Percentiles rank a stretch among this genome's conserved stretches.
phyloP scores from a whole-genome alignment of 1,139 yeast genomes.

The Taphrina confusa region DNA sequence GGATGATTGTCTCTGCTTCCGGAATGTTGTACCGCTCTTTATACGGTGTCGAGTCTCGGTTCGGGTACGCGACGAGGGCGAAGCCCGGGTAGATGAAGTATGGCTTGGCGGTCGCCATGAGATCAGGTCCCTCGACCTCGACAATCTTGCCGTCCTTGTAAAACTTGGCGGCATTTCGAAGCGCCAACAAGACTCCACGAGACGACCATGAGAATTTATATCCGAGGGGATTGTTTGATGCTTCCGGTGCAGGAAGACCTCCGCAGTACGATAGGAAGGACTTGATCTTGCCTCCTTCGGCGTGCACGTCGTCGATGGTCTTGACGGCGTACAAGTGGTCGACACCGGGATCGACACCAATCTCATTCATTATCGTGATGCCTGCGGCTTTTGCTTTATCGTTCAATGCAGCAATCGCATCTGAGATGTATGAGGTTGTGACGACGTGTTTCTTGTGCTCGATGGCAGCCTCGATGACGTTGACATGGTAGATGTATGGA shows the following conservation, averaged over 20 bases:
- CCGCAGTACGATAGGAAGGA: conserved; percentile 97
- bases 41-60: conserved; percentile 95
- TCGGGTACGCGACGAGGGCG: conserved; percentile 93
- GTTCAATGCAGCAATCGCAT: conserved; percentile 81
- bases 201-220: conserved; percentile 99
- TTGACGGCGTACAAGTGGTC: conserved; percentile 98
- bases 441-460: conserved; percentile 88
- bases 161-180: conserved; percentile 88
- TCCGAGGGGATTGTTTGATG: conserved; percentile 95
- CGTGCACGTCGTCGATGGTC: conserved; percentile 95
- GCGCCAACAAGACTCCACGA: conserved; percentile 92
- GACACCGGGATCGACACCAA: conserved; percentile 96
- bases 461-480: conserved; percentile 91
- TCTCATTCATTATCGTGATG: conserved; percentile 87
- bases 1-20: conserved; percentile 93
- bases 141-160: conserved; percentile 83
- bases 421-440: conserved; percentile 93
- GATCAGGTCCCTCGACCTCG: conserved; percentile 78
- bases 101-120: conserved; percentile 94
- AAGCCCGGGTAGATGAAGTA: conserved; percentile 95
- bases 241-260: conserved; percentile 97
- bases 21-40: conserved; percentile 90
- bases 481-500: conserved; percentile 92
- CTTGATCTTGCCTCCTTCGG: conserved; percentile 84
- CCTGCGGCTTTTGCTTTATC: conserved; percentile 79